Base-by-base conservation (phyloP, 192 early-diverging fungal genomes). In the Backusella australiensis region DNA sequence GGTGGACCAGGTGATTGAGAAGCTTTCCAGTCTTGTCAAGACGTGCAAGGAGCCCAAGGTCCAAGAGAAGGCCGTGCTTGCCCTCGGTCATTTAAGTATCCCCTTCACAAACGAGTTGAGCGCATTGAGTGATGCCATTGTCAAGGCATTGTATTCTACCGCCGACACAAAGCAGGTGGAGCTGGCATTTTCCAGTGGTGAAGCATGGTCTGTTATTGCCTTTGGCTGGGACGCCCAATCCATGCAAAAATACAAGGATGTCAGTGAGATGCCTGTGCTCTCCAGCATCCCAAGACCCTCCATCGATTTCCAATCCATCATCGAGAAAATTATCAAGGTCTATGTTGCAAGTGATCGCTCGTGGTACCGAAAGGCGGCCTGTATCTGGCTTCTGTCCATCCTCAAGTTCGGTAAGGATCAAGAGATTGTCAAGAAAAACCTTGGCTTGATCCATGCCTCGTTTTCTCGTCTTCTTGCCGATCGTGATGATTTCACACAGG, bases 401-500 rank as follows among this genome's bases (percentile, higher is more conserved):
- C 86, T 93, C 71, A 95, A 94, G 74, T 94, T 91, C 72, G 91
- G 91, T 77, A 87, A 86, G 4, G 75, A 77, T 2, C 80, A 83
- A 59, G 72, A 72, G 15, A 73, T 84, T 65, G 80, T 90, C n/a
- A 85, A 86, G 77, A 77, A 81, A 0, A 88, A 90, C 72, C 82
- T 92, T 7, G 79, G 87, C 9, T 73, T 78, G 65, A 87, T 98
- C n/a, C 96, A 98, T 66, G 66, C 88, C 0, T 90, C 91, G 6
- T 91, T 98, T 74, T 92, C 93, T 0, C 81, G 83, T 41, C 82
- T 98, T 39, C 84, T 98, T 1, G 82, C 86, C 6, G 96, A 97
- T 74, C 87, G 92, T 34, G 96, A 97, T 86, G 96, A 96, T 26
- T 90, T 96, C 65, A 91, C 89, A 14, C 95, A 96, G 69, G 95